Percentiles rank a stretch among this genome's conserved stretches.
These are phyloP conservation scores for Prunus armeniaca DNA, from an alignment of 306 rosid genomes.

Conservation along the genomic window DNA sequence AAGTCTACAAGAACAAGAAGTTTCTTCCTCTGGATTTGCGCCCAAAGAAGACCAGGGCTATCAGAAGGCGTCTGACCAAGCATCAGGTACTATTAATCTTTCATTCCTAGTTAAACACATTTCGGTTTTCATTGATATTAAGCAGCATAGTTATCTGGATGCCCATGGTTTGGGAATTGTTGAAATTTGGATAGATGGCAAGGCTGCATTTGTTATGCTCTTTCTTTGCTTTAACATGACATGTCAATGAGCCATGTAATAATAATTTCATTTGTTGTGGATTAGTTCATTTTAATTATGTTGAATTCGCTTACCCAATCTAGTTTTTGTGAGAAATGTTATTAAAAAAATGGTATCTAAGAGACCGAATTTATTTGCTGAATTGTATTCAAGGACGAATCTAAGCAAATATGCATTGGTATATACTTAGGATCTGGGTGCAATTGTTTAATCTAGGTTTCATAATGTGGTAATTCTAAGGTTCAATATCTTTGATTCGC, in stretches of 20 bases:
- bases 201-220: neutral
- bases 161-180: neutral
- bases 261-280: neutral
- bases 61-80: slow-evolving; percentile 65
- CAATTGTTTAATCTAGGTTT: neutral
- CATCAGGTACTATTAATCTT: slow-evolving; percentile 42
- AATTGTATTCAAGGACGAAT: neutral
- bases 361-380: neutral
- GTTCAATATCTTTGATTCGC: no score
- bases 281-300: neutral
- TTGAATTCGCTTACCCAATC: neutral
- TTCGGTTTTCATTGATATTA: neutral
- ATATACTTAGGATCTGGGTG: neutral
- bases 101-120: neutral
- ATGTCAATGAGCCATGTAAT: neutral
- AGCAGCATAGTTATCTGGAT: neutral
- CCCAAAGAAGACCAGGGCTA: slow-evolving; percentile 67
- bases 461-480: no score
- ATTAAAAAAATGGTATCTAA: no score
- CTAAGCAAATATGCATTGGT: neutral
- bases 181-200: no score
- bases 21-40: slow-evolving; percentile 62
- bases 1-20: slow-evolving; percentile 63
- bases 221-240: neutral
- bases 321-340: neutral